Conservation (phyloP, 2,329 filamentous ascomycete species). For the Pseudogymnoascus sp. region DNA sequence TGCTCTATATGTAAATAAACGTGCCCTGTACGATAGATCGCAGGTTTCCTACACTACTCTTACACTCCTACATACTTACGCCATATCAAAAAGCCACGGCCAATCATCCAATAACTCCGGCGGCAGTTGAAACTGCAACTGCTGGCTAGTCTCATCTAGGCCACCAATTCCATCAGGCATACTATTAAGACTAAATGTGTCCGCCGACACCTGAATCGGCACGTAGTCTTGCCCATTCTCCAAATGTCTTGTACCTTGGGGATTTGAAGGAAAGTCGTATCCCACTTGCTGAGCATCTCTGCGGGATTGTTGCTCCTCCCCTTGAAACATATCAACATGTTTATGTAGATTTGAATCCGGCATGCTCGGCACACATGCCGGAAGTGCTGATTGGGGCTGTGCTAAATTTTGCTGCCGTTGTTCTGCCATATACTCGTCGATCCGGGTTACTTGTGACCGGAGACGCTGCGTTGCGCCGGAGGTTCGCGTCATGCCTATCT, state of each 20-base stretch:
- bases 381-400: neutral
- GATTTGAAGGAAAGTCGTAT: neutral
- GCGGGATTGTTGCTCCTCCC: neutral
- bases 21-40: neutral
- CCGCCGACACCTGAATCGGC: neutral
- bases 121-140: constrained; percentile 34
- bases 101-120: constrained; percentile 35
- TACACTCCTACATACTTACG: constrained; percentile 4
- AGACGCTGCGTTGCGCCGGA: constrained; percentile 35
- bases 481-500: constrained; percentile 32
- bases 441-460: constrained; percentile 35
- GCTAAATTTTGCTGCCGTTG: constrained; percentile 12
- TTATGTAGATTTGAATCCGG: neutral
- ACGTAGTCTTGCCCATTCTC: neutral
- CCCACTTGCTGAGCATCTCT: neutral
- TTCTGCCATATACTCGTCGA: constrained; percentile 30
- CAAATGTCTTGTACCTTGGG: neutral
- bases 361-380: neutral
- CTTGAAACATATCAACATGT: neutral
- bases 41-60: neutral
- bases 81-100: constrained; percentile 31
- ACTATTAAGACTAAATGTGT: neutral
- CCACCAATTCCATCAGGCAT: neutral
- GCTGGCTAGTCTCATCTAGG: constrained; percentile 14
- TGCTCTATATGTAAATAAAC: neutral